Evolutionary conservation across 2,329 filamentous ascomycete species (phyloP).

Genomic region (Ophiostoma sp.): DNA sequence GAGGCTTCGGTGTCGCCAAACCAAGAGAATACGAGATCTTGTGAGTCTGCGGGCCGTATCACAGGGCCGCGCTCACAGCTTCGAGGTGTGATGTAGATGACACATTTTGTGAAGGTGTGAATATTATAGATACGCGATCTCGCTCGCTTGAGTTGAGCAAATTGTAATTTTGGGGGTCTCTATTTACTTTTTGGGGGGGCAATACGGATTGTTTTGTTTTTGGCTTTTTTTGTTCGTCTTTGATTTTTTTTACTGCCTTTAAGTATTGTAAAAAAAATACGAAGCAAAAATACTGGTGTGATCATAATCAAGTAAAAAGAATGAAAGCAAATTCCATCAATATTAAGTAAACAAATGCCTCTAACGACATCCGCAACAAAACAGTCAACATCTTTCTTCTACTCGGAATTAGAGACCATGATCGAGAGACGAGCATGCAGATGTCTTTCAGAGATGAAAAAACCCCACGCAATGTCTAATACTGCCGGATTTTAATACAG

Average conservation of each 20-base stretch:
- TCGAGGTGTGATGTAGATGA: neutral
- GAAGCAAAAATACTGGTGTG: neutral
- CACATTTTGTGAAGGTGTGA: neutral
- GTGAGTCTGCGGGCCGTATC: neutral
- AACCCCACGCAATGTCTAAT: neutral
- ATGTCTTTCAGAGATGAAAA: neutral
- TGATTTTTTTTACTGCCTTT: neutral
- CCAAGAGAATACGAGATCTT: constrained; percentile 4
- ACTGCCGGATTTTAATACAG: neutral
- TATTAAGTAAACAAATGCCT: neutral
- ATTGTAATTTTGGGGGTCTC: too few relatives aligned
- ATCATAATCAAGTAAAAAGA: neutral
- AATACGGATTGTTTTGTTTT: too few relatives aligned
- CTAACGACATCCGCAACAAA: neutral
- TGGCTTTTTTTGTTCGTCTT: neutral
- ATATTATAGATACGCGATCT: too few relatives aligned
- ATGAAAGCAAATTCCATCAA: neutral
- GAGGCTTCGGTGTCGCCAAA: neutral
- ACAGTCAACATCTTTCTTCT: neutral
- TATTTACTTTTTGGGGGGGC: neutral
- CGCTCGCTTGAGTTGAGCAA: too few relatives aligned
- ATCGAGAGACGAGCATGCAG: neutral
- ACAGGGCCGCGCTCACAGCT: neutral
- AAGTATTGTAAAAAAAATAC: neutral
- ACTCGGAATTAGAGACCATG: neutral